Evolutionary conservation across 805 yeast species (phyloP).

Genomic region (Candida broadrunensis): DNA sequence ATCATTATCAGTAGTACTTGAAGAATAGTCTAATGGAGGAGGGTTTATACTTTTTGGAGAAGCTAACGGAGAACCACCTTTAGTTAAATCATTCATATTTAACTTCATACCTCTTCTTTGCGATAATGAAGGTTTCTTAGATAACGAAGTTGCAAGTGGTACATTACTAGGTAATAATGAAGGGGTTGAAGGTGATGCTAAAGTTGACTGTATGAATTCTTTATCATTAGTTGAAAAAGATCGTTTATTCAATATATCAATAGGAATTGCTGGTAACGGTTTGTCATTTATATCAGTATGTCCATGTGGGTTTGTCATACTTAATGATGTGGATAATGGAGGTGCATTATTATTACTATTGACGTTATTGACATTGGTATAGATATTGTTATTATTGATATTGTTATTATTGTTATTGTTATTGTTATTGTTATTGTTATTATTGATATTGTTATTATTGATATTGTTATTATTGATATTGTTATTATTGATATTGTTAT

Average conservation of each 20-base stretch:
- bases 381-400: background rate
- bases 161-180: conserved; percentile 4
- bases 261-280: conserved; percentile 28
- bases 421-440: background rate
- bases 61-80: conserved; percentile 13
- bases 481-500: background rate
- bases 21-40: conserved; percentile 3
- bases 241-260: background rate
- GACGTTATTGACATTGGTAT: too few relatives aligned
- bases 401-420: background rate
- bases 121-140: conserved; percentile 45
- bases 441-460: background rate
- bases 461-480: background rate
- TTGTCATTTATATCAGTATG: conserved; percentile 7
- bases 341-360: background rate
- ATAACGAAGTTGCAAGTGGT: conserved; percentile 9
- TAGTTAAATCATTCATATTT: conserved; percentile 30
- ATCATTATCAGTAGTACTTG: conserved; percentile 3
- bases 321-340: background rate
- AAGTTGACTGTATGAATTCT: background rate
- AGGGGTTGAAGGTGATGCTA: conserved; percentile 4
- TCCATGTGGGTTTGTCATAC: background rate
- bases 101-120: conserved; percentile 56
- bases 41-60: conserved; percentile 14
- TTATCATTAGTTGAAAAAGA: conserved; percentile 3